A percentile compares a stretch with the other conserved stretches of the same genome.
These are phyloP conservation scores for Magnusiomyces suaveolens DNA, from an alignment of 1,139 yeast species.

Conservation along the genomic window DNA sequence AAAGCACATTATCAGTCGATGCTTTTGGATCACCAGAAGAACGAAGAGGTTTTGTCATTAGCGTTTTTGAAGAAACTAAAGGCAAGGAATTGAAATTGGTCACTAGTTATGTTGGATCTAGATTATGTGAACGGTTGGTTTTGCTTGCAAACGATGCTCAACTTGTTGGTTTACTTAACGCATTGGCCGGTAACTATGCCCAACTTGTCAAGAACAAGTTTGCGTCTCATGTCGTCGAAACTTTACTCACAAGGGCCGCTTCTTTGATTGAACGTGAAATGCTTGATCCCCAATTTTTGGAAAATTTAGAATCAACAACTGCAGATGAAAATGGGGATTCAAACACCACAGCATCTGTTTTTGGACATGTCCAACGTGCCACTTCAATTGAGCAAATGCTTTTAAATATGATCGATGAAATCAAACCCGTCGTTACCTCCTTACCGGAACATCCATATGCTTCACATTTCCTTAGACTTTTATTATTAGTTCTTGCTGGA, in stretches of 20 bases:
- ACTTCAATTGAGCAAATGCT: constrained; percentile 46
- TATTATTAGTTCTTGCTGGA: constrained; percentile 65
- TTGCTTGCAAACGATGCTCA: constrained; percentile 56
- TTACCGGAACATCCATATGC: constrained; percentile 74
- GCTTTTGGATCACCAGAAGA: constrained; percentile 73
- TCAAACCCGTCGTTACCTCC: constrained; percentile 47
- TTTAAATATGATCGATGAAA: constrained; percentile 54
- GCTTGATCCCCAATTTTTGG: constrained; percentile 24
- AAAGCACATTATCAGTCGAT: constrained; percentile 70
- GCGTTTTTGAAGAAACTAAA: constrained; percentile 74
- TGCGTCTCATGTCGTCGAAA: constrained; percentile 88
- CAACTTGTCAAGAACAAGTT: constrained; percentile 80
- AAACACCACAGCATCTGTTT: constrained; percentile 5
- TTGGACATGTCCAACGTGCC: not conserved
- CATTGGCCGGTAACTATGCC: constrained; percentile 61
- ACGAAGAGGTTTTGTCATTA: constrained; percentile 56
- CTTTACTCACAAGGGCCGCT: constrained; percentile 68
- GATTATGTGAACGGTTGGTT: constrained; percentile 80
- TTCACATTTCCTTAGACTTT: constrained; percentile 72
- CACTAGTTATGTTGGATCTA: constrained; percentile 90
- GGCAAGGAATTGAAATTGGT: constrained; percentile 90
- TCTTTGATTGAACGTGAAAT: constrained; percentile 67
- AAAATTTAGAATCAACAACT: not conserved
- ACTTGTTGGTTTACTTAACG: constrained; percentile 48
- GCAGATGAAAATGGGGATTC: not conserved